phyloP scores from a whole-genome alignment of 2,329 filamentous ascomycete species.

The Fusarium clavum region DNA sequence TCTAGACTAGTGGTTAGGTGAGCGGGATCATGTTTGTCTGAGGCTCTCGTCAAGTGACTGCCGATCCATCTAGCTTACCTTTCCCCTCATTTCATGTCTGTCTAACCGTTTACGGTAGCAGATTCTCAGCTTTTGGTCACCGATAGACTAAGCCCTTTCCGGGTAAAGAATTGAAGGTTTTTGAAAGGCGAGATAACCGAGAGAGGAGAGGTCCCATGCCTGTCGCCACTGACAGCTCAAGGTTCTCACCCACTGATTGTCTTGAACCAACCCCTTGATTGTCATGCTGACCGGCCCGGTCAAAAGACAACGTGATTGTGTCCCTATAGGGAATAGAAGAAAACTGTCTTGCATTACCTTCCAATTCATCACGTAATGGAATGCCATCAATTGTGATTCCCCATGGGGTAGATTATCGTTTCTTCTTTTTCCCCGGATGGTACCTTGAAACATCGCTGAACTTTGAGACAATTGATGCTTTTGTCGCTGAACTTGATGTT shows the following conservation, averaged over 20 bases:
- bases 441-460: constrained; percentile 1
- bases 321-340: constrained; percentile 29
- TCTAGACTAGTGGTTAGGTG: neutral
- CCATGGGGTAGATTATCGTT: constrained; percentile 29
- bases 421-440: constrained; percentile 27
- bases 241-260: neutral
- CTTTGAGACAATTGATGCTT: neutral
- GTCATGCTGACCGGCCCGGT: constrained; percentile 25
- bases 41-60: constrained; percentile 21
- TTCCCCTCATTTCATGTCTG: neutral
- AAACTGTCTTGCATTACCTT: neutral
- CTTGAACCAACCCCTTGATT: neutral
- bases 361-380: constrained; percentile 39
- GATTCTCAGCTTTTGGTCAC: constrained; percentile 36
- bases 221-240: constrained; percentile 4
- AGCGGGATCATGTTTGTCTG: neutral
- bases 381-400: constrained; percentile 24
- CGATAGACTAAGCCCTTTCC: constrained; percentile 25
- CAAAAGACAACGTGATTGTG: constrained; percentile 1
- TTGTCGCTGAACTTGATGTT: neutral
- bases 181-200: constrained; percentile 37
- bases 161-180: constrained; percentile 41
- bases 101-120: constrained; percentile 34
- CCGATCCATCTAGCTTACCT: neutral
- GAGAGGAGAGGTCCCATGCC: constrained; percentile 8